These are phyloP conservation scores for Diplodia sapinea DNA, from an alignment of 2,329 filamentous ascomycete species.

Conservation along the genomic window DNA sequence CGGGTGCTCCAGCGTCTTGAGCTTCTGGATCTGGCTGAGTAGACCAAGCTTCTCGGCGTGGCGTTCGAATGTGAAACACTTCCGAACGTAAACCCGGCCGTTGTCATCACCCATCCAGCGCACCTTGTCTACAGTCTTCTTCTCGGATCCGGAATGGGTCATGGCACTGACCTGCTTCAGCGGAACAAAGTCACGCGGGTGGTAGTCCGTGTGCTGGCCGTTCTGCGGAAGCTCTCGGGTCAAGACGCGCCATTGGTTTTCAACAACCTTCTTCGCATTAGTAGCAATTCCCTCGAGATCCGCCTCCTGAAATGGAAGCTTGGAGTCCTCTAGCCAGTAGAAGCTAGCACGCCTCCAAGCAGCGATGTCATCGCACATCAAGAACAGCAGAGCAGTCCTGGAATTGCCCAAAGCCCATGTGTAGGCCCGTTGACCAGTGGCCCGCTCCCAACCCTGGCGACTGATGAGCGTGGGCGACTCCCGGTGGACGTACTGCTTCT, in stretches of 20 bases:
- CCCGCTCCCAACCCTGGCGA: conserved; percentile 45
- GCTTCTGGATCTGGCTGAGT: conserved; percentile 47
- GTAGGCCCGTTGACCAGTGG: conserved; percentile 45
- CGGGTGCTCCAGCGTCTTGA: conserved; percentile 47
- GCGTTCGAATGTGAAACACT: conserved; percentile 45
- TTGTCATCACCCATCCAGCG: conserved; percentile 44
- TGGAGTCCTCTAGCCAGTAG: conserved; percentile 45
- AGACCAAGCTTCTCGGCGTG: conserved; percentile 45
- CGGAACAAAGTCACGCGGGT: conserved; percentile 45
- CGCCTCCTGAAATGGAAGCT: conserved; percentile 47
- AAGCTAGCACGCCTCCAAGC: conserved; percentile 48
- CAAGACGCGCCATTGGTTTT: conserved; percentile 50
- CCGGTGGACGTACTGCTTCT: conserved; percentile 45
- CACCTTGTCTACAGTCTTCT: conserved; percentile 46
- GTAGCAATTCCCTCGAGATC: conserved; percentile 47
- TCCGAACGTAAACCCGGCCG: conserved; percentile 45
- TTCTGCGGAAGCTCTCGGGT: conserved; percentile 47
- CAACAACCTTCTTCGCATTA: conserved; percentile 46
- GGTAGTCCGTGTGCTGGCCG: conserved; percentile 47
- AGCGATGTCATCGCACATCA: conserved; percentile 48
- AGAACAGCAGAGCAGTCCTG: conserved; percentile 46
- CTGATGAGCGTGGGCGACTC: conserved; percentile 45
- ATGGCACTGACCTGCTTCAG: conserved; percentile 41
- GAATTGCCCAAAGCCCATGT: conserved; percentile 50
- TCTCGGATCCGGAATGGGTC: conserved; percentile 34